Percentiles rank a stretch among this genome's conserved stretches.
Conservation (phyloP, 1,284 basidiomycete species). For the Rhodotorula glutinis region DNA sequence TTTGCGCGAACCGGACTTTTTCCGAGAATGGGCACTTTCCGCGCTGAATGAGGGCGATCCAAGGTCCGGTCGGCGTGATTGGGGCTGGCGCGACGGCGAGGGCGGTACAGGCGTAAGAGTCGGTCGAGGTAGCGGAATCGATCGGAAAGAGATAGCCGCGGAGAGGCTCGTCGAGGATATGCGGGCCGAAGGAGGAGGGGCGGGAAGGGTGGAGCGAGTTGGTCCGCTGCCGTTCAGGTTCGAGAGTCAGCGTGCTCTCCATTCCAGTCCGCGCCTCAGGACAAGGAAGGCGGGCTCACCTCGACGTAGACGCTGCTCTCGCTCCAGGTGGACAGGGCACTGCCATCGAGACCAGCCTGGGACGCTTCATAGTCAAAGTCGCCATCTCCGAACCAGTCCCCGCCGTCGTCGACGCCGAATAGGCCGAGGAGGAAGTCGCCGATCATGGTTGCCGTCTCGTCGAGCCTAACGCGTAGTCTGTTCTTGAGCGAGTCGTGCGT, state of each 20-base stretch:
- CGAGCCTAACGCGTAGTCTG: not conserved
- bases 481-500: not conserved
- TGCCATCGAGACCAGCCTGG: constrained; percentile 1
- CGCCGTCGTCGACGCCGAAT: constrained; percentile 20
- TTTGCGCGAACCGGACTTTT: constrained; percentile 77
- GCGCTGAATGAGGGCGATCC: constrained; percentile 81
- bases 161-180: constrained; percentile 64
- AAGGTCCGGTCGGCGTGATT: constrained; percentile 44
- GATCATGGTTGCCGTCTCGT: not conserved
- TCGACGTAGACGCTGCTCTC: constrained; percentile 75
- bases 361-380: constrained; percentile 16
- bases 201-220: constrained; percentile 54
- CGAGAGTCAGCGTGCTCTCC: not conserved
- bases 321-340: constrained; percentile 56
- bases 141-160: constrained; percentile 70
- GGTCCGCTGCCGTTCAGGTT: constrained; percentile 12
- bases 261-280: not conserved
- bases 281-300: constrained; percentile 57
- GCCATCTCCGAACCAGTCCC: constrained; percentile 17
- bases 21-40: constrained; percentile 82
- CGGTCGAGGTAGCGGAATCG: constrained; percentile 61
- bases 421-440: constrained; percentile 21
- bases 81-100: not conserved
- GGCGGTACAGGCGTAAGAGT: constrained; percentile 36
- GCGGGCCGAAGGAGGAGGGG: constrained; percentile 68